phyloP scores from a whole-genome alignment of 2,329 filamentous ascomycete genomes.

The Ascochyta pisi region DNA sequence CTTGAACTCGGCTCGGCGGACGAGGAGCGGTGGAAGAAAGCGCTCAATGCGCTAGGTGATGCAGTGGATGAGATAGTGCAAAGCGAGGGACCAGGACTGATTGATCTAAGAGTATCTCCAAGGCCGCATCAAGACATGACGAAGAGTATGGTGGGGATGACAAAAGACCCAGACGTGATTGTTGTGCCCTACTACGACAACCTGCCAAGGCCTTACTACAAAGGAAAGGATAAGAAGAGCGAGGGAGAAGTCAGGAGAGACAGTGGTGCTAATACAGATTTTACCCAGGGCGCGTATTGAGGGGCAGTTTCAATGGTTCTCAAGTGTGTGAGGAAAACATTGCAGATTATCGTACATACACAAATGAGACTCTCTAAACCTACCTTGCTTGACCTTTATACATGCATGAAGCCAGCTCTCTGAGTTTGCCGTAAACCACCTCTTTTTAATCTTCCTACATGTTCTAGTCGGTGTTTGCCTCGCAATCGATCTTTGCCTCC shows the following conservation, averaged over 20 bases:
- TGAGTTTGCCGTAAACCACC: neutral
- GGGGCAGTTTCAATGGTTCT: neutral
- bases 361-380: neutral
- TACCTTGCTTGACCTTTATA: neutral
- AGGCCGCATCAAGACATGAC: conserved; percentile 41
- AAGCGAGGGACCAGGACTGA: conserved; percentile 40
- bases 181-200: conserved; percentile 60
- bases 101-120: conserved; percentile 52
- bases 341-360: neutral
- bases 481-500: neutral
- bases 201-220: conserved; percentile 48
- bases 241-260: neutral
- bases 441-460: neutral
- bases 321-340: neutral
- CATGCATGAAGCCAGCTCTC: neutral
- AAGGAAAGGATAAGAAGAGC: neutral
- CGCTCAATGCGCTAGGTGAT: conserved; percentile 26
- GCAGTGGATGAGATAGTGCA: conserved; percentile 44
- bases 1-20: conserved; percentile 14
- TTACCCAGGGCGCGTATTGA: neutral
- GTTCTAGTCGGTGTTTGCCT: neutral
- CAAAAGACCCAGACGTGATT: conserved; percentile 52
- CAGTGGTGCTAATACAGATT: neutral
- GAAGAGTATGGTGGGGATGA: conserved; percentile 53
- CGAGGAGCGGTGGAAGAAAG: conserved; percentile 25